Evolutionary conservation across 2,329 filamentous ascomycete genomes (phyloP).

Genomic region (Periconia macrospinosa): DNA sequence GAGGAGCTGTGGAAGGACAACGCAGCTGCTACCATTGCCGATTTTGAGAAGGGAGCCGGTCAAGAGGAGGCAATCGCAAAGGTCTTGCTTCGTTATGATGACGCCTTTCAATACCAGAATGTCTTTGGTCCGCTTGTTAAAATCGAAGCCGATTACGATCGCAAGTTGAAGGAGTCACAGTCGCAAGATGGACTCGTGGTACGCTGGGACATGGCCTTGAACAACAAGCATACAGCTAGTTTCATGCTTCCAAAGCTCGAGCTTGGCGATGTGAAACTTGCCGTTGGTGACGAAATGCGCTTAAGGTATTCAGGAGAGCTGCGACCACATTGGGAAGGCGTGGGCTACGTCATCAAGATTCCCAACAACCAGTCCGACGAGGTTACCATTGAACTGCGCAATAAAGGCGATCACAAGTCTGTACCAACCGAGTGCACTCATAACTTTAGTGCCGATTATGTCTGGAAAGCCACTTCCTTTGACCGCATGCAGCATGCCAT

Average conservation of each 20-base stretch:
- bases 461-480: conserved; percentile 99
- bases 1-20: conserved; percentile 99
- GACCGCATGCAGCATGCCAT: conserved; percentile 99
- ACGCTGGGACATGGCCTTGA: conserved; percentile 91
- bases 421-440: conserved; percentile 95
- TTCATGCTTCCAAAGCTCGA: conserved; percentile 97
- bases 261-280: conserved; percentile 94
- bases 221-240: conserved; percentile 95
- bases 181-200: conserved; percentile 95
- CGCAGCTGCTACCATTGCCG: conserved; percentile 80
- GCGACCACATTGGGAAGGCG: conserved; percentile 90
- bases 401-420: conserved; percentile 93
- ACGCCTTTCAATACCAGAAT: conserved; percentile 98
- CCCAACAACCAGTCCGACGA: conserved; percentile 99
- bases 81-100: conserved; percentile 90
- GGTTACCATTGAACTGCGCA: conserved; percentile 90
- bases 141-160: conserved; percentile 98
- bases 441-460: conserved; percentile 98
- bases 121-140: conserved; percentile 97
- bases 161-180: conserved; percentile 97
- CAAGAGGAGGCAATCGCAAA: conserved; percentile 95
- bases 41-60: conserved; percentile 86
- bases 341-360: conserved; percentile 98
- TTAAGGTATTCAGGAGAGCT: conserved; percentile 95
- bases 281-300: conserved; percentile 97